Conservation (phyloP, 164 flowering plant genomes). For the Vitis labrusca region DNA sequence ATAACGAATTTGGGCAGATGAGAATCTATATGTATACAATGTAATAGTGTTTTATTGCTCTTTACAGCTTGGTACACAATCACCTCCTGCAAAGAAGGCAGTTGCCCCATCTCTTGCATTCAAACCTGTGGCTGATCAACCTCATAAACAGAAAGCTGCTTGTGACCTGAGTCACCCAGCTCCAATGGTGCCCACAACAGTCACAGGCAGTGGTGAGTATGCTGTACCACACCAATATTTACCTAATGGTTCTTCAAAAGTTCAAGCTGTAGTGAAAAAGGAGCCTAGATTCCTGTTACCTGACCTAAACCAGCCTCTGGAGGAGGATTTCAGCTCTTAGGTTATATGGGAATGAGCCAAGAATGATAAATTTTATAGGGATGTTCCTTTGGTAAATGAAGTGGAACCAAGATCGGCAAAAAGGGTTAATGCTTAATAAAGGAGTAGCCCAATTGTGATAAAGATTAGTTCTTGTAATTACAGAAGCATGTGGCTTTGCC, state of each 20-base stretch:
- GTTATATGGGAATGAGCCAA: slow-evolving; percentile 20
- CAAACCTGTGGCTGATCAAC: slow-evolving; percentile 10
- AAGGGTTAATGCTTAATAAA: neutral
- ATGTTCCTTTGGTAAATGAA: slow-evolving; percentile 2
- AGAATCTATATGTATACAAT: neutral
- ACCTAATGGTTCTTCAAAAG: slow-evolving; percentile 2
- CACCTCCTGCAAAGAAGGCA: slow-evolving; percentile 2
- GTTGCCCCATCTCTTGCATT: slow-evolving; percentile 4
- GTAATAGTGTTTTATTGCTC: neutral
- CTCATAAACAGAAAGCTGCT: slow-evolving; percentile 4
- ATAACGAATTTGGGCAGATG: no score
- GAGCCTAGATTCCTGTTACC: slow-evolving; percentile 30
- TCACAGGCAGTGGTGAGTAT: neutral
- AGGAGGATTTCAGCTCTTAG: slow-evolving; percentile 14
- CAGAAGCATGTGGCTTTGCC: slow-evolving; percentile 9
- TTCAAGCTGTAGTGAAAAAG: neutral
- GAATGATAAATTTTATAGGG: neutral
- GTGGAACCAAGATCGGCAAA: neutral
- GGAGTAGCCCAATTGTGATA: slow-evolving; percentile 6
- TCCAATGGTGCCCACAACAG: neutral
- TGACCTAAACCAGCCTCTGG: slow-evolving; percentile 49
- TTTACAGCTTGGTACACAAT: slow-evolving; percentile 31
- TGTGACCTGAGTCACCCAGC: neutral
- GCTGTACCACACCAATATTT: neutral
- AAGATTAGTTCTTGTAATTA: slow-evolving; percentile 12